These are phyloP conservation scores for Acanthamoeba lenticulata DNA, from an alignment of 208 protist species.

Conservation along the genomic window DNA sequence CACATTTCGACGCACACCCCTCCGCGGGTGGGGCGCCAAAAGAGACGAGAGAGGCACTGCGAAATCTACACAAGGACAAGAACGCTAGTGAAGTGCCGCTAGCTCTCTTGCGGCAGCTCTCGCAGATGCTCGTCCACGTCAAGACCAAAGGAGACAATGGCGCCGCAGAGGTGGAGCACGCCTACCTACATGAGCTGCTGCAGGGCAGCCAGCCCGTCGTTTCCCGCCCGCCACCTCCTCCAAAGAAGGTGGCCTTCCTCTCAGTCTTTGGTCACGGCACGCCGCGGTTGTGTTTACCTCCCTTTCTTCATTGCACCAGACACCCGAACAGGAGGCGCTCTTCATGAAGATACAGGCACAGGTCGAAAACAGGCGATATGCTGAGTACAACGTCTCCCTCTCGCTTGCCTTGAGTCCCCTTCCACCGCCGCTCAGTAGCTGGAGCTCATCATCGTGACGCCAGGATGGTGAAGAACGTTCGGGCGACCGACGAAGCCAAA, in stretches of 20 bases:
- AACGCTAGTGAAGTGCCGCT: conserved; percentile 22
- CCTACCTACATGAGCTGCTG: conserved; percentile 11
- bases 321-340: conserved; percentile 5
- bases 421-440: neutral
- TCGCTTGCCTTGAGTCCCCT: neutral
- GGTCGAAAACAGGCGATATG: conserved; percentile 41
- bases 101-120: neutral
- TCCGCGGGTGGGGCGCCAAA: neutral
- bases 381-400: neutral
- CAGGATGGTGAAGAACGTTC: conserved; percentile 54
- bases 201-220: conserved; percentile 32
- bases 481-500: neutral
- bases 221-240: neutral
- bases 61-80: conserved; percentile 16
- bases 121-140: neutral
- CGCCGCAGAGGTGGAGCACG: neutral
- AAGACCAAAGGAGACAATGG: neutral
- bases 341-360: neutral
- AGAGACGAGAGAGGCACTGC: conserved; percentile 25
- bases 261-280: neutral
- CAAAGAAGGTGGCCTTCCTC: neutral
- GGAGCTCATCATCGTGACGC: neutral
- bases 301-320: neutral
- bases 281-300: neutral
- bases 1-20: neutral